phyloP scores from a whole-genome alignment of 352 stramenopile genomes.

The Phytophthora multivora region DNA sequence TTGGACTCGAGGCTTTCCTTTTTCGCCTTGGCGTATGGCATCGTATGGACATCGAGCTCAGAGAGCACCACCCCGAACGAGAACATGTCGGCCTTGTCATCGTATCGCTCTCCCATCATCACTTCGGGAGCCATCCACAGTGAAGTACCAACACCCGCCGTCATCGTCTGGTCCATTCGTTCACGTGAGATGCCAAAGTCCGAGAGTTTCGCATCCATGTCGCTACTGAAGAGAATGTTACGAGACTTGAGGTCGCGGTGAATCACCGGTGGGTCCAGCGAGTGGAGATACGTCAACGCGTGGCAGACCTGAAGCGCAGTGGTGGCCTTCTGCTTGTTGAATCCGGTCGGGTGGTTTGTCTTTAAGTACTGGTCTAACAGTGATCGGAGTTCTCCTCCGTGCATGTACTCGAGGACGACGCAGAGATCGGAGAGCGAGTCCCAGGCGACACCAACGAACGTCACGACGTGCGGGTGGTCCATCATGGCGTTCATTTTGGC shows the following conservation, averaged over 20 bases:
- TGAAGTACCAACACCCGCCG: conserved; percentile 36
- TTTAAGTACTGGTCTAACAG: conserved; percentile 32
- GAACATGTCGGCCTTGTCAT: conserved; percentile 32
- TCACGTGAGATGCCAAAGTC: conserved; percentile 47
- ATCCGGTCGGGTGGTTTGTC: conserved; percentile 26
- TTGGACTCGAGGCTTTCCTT: conserved; percentile 31
- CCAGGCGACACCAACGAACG: conserved; percentile 63
- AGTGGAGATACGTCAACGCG: conserved; percentile 30
- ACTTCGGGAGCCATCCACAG: conserved; percentile 30
- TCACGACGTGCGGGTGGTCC: conserved; percentile 55
- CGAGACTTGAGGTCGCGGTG: conserved; percentile 39
- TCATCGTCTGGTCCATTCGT: conserved; percentile 33
- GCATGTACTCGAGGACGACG: conserved; percentile 48
- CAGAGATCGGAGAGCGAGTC: conserved; percentile 41
- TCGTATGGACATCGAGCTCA: conserved; percentile 53
- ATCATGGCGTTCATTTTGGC: conserved; percentile 53
- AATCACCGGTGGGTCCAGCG: conserved; percentile 25
- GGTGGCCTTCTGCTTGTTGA: conserved; percentile 40
- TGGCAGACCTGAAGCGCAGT: conserved; percentile 29
- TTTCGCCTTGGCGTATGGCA: conserved; percentile 52
- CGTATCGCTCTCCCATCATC: conserved; percentile 25
- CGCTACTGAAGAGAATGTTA: conserved; percentile 35
- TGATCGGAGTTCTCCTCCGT: conserved; percentile 35
- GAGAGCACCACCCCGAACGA: conserved; percentile 42
- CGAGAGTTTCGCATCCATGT: conserved; percentile 38